Base-by-base conservation (phyloP, 192 early-diverging fungal species). In the Podila clonocystis region DNA sequence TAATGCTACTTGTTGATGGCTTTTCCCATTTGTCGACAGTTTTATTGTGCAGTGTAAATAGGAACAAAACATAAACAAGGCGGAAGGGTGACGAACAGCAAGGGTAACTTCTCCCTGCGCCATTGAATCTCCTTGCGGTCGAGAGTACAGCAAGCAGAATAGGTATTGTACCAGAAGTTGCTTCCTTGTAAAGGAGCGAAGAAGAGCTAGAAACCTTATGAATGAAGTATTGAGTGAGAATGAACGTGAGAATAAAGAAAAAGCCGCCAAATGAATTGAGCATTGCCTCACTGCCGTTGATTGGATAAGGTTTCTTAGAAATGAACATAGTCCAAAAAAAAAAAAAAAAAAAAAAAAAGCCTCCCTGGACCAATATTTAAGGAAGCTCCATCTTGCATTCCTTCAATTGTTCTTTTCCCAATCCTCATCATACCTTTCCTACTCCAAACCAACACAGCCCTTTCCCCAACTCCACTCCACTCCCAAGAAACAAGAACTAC, bases 321-420 rank as follows among this genome's bases (percentile, higher is more conserved):
- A 45, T 45, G 41, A 45, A 45, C 41, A 45, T 0, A 45, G 41
- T 17, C 22, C 24, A n/a, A 55, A 24, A 55, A 55, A 55, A 55
- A 36, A 36, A 36, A 9, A 36, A 6, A 36, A 9, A 45, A 15
- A 12, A 45, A 17, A 45, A 45, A 45, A 45, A 45, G 41, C 41
- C 41, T 41, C 38, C 38, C 12, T 41, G 9, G 7, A 41, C 9
- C 12, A 1, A 9, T 55, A 55, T 24, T 19, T 19, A 55, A 26
- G 52, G 24, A n/a, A 55, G 13, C 22, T 55, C 52, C 52, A 55
- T 55, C 24, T 55, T 26, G 52, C 52, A 24, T 26, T 24, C 17
- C 59, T 45, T 45, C 41, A 45, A 55, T 55, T 55, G 52, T 55
- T 55, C 52, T 55, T 55, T 55, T 55, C 52, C 52, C 52, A 55